Evolutionary conservation across 169 alveolate species (phyloP).

Genomic region (Eimeria nieschulzi): DNA sequence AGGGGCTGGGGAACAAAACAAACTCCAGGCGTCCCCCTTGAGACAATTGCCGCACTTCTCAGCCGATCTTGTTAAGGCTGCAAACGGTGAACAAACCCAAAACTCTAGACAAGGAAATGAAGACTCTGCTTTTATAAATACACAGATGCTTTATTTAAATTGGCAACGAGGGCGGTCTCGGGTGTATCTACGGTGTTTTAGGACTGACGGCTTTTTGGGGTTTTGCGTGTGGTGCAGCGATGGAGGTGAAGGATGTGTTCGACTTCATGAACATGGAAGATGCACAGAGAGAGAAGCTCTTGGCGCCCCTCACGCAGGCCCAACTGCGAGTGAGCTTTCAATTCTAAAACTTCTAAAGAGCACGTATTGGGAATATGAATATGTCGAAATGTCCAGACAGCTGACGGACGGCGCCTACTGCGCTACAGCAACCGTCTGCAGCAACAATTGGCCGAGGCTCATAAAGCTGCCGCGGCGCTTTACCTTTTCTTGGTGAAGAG

Average conservation of each 20-base stretch:
- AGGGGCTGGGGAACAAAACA: constrained; percentile 62
- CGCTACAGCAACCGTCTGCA: constrained; percentile 76
- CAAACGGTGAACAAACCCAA: constrained; percentile 79
- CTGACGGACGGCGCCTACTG: constrained; percentile 81
- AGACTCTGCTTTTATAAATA: not conserved
- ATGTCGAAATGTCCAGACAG: no score
- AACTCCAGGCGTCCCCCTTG: constrained; percentile 86
- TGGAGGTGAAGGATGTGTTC: constrained; percentile 91
- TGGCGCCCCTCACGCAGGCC: constrained; percentile 83
- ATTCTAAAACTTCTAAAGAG: not conserved
- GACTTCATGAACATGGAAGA: constrained; percentile 97
- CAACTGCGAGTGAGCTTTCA: constrained; percentile 78
- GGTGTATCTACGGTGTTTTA: not conserved
- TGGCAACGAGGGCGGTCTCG: not conserved
- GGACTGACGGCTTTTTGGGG: not conserved
- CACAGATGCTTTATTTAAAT: not conserved
- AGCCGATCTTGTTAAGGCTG: constrained; percentile 84
- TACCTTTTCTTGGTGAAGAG: not conserved
- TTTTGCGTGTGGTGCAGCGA: constrained; percentile 73
- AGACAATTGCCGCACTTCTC: constrained; percentile 94
- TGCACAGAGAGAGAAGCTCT: constrained; percentile 89
- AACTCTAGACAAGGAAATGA: not conserved
- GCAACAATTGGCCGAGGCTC: constrained; percentile 54
- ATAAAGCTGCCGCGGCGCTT: not conserved
- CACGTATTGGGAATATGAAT: not conserved